Evolutionary conservation across 352 stramenopile genomes (phyloP).

Genomic region (Phytophthora uliginosa): DNA sequence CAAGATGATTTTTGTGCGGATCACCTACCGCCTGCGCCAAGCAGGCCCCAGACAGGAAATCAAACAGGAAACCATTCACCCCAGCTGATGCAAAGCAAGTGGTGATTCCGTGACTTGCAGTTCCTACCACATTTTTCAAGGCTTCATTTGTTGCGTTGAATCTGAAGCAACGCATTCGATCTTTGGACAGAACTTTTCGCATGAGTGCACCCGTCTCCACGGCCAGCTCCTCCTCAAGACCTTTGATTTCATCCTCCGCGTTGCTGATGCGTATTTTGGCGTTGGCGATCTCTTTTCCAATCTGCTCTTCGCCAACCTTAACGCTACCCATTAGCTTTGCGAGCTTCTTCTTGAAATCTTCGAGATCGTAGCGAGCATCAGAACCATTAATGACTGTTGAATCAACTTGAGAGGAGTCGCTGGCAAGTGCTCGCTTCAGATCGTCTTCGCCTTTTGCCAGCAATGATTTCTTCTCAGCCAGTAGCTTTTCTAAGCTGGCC

Average conservation of each 20-base stretch:
- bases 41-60: constrained; percentile 74
- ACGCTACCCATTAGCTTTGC: constrained; percentile 74
- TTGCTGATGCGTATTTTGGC: constrained; percentile 76
- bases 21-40: constrained; percentile 74
- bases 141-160: constrained; percentile 82
- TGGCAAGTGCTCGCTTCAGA: constrained; percentile 71
- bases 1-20: constrained; percentile 69
- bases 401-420: constrained; percentile 74
- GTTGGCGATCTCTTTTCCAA: constrained; percentile 71
- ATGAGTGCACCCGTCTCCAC: constrained; percentile 81
- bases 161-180: constrained; percentile 75
- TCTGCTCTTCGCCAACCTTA: constrained; percentile 63
- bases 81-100: constrained; percentile 69
- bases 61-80: constrained; percentile 64
- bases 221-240: constrained; percentile 69
- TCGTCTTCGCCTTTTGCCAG: constrained; percentile 70
- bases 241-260: constrained; percentile 70
- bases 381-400: constrained; percentile 70
- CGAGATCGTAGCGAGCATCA: constrained; percentile 72
- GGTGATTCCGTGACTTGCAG: constrained; percentile 69
- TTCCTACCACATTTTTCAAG: constrained; percentile 79
- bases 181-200: constrained; percentile 72
- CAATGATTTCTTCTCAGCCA: constrained; percentile 66
- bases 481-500: constrained; percentile 59
- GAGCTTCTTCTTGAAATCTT: constrained; percentile 84